phyloP scores from a whole-genome alignment of 176 grass and related monocot genomes.

The Sorghum bicolor region Sorghum_bicolor_NCBIv3 NC_012870.2:79652501-79653000 shows the following conservation, averaged over 20 bases:
- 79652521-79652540: slow-evolving; percentile 3
- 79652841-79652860: slow-evolving; percentile 73
- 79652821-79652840: slow-evolving; percentile 43
- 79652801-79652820: slow-evolving; percentile 68
- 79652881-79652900: slow-evolving; percentile 65
- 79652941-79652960: slow-evolving; percentile 93
- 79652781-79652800: slow-evolving; percentile 58
- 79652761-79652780: slow-evolving; percentile 84
- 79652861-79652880: slow-evolving; percentile 92
- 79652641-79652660: slow-evolving; percentile 76
- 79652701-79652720: slow-evolving; percentile 91
- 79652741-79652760: slow-evolving; percentile 98
- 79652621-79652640: slow-evolving; percentile 60
- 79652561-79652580: slow-evolving; percentile 17
- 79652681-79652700: slow-evolving; percentile 94
- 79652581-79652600: slow-evolving; percentile 41
- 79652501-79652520: slow-evolving; percentile 40
- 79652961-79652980: slow-evolving; percentile 62
- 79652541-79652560: slow-evolving; percentile 46
- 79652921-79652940: slow-evolving; percentile 84
- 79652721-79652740: slow-evolving; percentile 85
- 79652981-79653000: slow-evolving; percentile 92
- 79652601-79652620: slow-evolving; percentile 2
- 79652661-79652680: slow-evolving; percentile 79
- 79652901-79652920: slow-evolving; percentile 69